Conservation (phyloP, 2,329 filamentous ascomycete species). For the Epichloe bromicola region DNA sequence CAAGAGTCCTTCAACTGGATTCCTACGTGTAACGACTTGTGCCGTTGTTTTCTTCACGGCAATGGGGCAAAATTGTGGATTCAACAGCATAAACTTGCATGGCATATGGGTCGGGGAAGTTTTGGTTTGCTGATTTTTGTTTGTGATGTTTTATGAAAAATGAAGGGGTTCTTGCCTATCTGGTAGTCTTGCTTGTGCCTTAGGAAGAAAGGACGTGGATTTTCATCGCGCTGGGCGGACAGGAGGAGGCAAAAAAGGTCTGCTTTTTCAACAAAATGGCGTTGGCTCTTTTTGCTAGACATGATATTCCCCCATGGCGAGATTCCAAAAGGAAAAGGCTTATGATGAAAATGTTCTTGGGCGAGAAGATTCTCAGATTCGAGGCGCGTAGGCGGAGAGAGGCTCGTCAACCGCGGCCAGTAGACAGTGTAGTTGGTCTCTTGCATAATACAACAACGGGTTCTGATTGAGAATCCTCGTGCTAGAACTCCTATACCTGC, state of each 20-base stretch:
- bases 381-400: slow-evolving; percentile 8
- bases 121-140: slow-evolving; percentile 11
- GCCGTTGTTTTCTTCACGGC: slow-evolving; percentile 17
- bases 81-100: slow-evolving; percentile 32
- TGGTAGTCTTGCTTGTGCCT: slow-evolving; percentile 4
- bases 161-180: slow-evolving; percentile 8
- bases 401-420: slow-evolving; percentile 33
- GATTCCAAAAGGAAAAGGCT: slow-evolving; percentile 14
- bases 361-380: neutral
- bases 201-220: slow-evolving; percentile 6
- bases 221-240: slow-evolving; percentile 15
- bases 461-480: neutral
- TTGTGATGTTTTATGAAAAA: slow-evolving; percentile 4
- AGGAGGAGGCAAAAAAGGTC: slow-evolving; percentile 21
- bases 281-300: slow-evolving; percentile 24
- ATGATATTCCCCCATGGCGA: slow-evolving; percentile 20
- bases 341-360: neutral
- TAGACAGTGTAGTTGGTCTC: slow-evolving; percentile 12
- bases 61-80: slow-evolving; percentile 26
- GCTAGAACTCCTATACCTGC: too few relatives aligned
- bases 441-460: neutral
- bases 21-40: slow-evolving; percentile 24
- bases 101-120: slow-evolving; percentile 22
- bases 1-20: slow-evolving; percentile 27
- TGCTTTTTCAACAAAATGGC: slow-evolving; percentile 29